These are phyloP conservation scores for Trichomonas vaginalis DNA, from an alignment of 208 protist species.

Conservation along the genomic window DNA sequence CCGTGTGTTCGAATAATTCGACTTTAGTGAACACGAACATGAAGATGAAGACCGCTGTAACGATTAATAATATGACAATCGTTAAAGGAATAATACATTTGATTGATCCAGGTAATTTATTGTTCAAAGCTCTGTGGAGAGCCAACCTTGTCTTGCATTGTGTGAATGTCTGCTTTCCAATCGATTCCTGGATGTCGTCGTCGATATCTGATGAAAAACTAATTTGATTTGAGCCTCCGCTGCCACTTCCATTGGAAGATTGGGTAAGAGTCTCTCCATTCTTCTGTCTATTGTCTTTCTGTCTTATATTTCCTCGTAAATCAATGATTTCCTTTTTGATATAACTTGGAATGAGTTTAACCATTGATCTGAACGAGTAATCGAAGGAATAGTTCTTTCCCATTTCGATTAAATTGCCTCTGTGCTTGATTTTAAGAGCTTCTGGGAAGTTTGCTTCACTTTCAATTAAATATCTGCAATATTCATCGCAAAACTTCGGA, in stretches of 20 bases:
- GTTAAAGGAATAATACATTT: not conserved
- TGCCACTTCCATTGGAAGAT: not conserved
- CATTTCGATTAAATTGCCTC: not conserved
- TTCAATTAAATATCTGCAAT: not conserved
- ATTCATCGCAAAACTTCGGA: not conserved
- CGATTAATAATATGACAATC: not conserved
- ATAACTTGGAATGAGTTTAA: not conserved
- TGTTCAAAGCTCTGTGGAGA: not conserved
- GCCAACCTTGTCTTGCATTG: not conserved
- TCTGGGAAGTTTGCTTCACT: not conserved
- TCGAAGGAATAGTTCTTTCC: not conserved
- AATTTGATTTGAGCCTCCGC: not conserved
- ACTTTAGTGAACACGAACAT: not conserved
- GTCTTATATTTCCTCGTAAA: not conserved
- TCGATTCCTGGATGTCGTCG: not conserved
- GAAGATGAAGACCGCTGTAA: not conserved
- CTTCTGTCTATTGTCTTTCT: not conserved
- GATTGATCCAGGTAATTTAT: not conserved
- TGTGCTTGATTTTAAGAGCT: not conserved
- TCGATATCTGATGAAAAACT: not conserved
- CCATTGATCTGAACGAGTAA: not conserved
- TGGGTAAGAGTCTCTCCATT: not conserved
- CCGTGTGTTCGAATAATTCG: not conserved
- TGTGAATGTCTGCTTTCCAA: not conserved
- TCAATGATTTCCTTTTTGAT: not conserved